A percentile compares a stretch with the other conserved stretches of the same genome.
Evolutionary conservation across 257 asterid species (phyloP).

Genomic region (Cruciata laevipes): DNA sequence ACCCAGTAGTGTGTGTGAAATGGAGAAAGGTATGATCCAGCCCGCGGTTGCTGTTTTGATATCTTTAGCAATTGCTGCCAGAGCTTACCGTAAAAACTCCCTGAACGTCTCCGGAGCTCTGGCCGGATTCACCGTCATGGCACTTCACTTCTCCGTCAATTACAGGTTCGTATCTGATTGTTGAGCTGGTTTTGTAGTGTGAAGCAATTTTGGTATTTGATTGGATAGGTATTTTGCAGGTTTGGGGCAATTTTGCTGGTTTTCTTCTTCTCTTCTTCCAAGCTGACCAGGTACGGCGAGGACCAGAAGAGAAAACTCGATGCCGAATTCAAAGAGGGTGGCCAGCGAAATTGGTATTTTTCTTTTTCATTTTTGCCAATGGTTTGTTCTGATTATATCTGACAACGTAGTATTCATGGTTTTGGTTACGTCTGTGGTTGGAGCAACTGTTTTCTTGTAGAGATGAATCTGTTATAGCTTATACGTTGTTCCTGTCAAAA

Average conservation of each 20-base stretch:
- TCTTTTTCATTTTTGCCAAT: not conserved
- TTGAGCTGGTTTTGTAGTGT: not conserved
- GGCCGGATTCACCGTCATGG: conserved; percentile 60
- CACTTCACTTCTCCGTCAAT: conserved; percentile 67
- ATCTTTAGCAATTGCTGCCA: conserved; percentile 47
- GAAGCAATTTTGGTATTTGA: conserved; percentile 1
- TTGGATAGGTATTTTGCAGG: conserved; percentile 24
- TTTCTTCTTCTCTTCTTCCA: conserved; percentile 77
- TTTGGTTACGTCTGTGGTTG: not conserved
- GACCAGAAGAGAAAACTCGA: conserved; percentile 63
- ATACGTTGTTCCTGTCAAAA: not conserved
- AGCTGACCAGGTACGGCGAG: conserved; percentile 76
- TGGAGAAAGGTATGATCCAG: conserved; percentile 44
- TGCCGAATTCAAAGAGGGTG: conserved; percentile 91
- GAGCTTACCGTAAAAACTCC: conserved; percentile 66
- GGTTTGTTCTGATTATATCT: conserved; percentile 1
- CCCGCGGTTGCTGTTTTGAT: conserved; percentile 41
- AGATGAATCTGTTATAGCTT: not conserved
- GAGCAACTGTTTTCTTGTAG: not conserved
- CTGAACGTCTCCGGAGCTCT: conserved; percentile 81
- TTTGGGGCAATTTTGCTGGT: conserved; percentile 67
- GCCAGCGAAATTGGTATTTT: conserved; percentile 91
- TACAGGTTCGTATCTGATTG: conserved; percentile 36
- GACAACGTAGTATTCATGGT: not conserved
- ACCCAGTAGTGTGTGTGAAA: conserved; percentile 5